phyloP scores from a whole-genome alignment of 2,329 filamentous ascomycete species.

The Aspergillus hortae region DNA sequence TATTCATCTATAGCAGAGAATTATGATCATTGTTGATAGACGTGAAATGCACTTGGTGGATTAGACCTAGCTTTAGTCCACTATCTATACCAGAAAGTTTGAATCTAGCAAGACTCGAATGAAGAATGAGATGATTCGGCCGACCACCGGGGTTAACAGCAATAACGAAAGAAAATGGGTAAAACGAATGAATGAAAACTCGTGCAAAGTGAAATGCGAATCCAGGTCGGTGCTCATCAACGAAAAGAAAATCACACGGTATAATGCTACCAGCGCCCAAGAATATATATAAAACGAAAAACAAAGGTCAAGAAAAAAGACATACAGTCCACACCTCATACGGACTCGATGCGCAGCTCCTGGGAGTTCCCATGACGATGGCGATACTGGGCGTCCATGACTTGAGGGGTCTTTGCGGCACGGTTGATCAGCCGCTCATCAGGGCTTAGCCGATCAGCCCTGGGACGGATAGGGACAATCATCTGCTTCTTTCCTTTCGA shows the following conservation, averaged over 20 bases:
- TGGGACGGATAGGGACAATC: constrained; percentile 32
- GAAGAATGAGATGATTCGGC: not conserved
- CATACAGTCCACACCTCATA: constrained; percentile 3
- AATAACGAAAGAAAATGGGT: not conserved
- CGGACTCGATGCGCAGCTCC: constrained; percentile 29
- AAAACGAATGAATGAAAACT: not conserved
- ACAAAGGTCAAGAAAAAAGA: not conserved
- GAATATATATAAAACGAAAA: constrained; percentile 1
- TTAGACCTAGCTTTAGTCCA: no score
- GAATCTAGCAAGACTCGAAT: not conserved
- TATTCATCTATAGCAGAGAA: not conserved
- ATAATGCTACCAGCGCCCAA: not conserved
- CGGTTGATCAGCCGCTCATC: constrained; percentile 29
- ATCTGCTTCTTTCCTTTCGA: constrained; percentile 32
- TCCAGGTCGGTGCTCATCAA: not conserved
- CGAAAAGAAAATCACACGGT: not conserved
- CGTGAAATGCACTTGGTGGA: not conserved
- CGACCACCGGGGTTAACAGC: not conserved
- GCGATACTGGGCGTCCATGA: constrained; percentile 25
- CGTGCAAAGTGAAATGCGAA: not conserved
- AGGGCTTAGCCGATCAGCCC: constrained; percentile 19
- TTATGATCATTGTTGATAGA: not conserved
- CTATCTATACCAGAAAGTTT: not conserved
- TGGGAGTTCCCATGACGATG: constrained; percentile 32
- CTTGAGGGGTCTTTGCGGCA: constrained; percentile 24